Conservation (phyloP, 2,329 filamentous ascomycete genomes). For the Fusarium liriodendri region DNA sequence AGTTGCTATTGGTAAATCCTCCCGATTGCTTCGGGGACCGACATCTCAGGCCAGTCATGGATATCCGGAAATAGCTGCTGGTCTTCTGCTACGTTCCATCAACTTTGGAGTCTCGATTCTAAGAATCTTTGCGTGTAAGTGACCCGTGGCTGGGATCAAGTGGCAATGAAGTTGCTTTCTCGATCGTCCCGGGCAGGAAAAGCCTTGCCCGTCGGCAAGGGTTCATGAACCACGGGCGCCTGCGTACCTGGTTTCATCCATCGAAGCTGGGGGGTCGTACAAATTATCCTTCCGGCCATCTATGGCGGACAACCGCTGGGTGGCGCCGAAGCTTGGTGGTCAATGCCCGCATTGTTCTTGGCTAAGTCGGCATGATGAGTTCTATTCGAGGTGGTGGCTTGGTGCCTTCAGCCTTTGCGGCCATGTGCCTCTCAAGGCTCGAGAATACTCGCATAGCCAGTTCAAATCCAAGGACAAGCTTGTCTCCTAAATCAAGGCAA, state of each 20-base stretch:
- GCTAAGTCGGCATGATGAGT: not conserved
- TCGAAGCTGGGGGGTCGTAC: constrained; percentile 29
- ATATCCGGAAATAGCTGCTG: not conserved
- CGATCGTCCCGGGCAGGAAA: constrained; percentile 11
- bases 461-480: not conserved
- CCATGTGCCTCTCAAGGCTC: not conserved
- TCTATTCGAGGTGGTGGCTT: not conserved
- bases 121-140: not conserved
- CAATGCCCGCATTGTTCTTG: not conserved
- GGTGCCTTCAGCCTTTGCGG: not conserved
- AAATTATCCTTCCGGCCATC: constrained; percentile 19
- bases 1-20: not conserved
- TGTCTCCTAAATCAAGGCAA: not conserved
- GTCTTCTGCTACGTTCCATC: constrained; percentile 16
- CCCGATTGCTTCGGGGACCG: not conserved
- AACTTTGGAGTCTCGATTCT: not conserved
- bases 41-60: not conserved
- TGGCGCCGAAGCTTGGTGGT: constrained; percentile 5
- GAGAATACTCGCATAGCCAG: not conserved
- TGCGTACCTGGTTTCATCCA: constrained; percentile 34
- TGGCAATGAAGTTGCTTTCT: constrained; percentile 2
- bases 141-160: not conserved
- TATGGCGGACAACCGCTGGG: constrained; percentile 7
- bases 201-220: constrained; percentile 18
- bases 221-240: constrained; percentile 35